Evolutionary conservation across 768 basidiomycete species (phyloP).

Genomic region (Mycena amicta): DNA sequence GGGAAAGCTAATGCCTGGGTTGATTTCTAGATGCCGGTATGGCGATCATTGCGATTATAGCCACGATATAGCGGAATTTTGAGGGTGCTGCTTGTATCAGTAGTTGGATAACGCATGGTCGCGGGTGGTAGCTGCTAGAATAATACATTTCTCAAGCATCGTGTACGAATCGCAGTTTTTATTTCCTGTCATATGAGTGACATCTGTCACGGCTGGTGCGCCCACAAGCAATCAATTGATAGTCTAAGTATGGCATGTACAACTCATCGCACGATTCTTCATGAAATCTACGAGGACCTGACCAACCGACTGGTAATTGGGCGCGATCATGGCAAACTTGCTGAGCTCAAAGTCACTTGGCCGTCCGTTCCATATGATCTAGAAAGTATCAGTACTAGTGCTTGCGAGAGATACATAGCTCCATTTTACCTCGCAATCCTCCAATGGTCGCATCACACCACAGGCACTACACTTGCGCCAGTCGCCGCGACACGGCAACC

Average conservation of each 20-base stretch:
- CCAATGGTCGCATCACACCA: slow-evolving; percentile 15
- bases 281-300: slow-evolving; percentile 14
- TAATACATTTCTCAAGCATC: too few relatives aligned
- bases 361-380: slow-evolving; percentile 16
- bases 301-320: slow-evolving; percentile 14
- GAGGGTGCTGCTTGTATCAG: slow-evolving; percentile 3
- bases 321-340: slow-evolving; percentile 19
- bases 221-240: too few relatives aligned
- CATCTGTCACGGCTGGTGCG: too few relatives aligned
- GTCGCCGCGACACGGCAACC: slow-evolving; percentile 20
- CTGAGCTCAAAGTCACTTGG: slow-evolving; percentile 19
- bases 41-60: slow-evolving; percentile 87
- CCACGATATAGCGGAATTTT: slow-evolving; percentile 52
- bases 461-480: slow-evolving; percentile 18
- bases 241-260: slow-evolving; percentile 8
- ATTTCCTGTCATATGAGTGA: too few relatives aligned
- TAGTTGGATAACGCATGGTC: not conserved
- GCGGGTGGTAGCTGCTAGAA: not conserved
- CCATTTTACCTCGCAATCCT: slow-evolving; percentile 16
- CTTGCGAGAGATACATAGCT: not conserved
- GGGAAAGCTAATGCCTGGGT: slow-evolving; percentile 37
- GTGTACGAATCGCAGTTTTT: too few relatives aligned
- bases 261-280: slow-evolving; percentile 16
- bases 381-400: not conserved
- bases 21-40: slow-evolving; percentile 80